These are phyloP conservation scores for Cutaneotrichosporon sp. DNA, from an alignment of 1,284 basidiomycete genomes.

Conservation along the genomic window DNA sequence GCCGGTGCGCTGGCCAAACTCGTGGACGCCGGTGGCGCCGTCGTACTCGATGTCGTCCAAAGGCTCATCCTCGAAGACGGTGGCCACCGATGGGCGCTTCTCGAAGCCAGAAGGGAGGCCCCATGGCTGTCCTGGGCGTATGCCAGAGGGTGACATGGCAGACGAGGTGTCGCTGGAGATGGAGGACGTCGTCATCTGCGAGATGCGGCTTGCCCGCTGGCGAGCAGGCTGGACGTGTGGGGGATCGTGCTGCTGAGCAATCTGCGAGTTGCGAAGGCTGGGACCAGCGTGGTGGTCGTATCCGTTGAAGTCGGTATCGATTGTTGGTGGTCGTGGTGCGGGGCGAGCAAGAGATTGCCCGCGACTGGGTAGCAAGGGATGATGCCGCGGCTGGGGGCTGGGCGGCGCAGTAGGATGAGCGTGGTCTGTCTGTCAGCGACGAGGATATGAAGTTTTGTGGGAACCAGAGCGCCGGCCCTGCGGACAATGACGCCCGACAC, in stretches of 20 bases:
- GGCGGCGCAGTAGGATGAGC: neutral
- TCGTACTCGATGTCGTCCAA: constrained; percentile 6
- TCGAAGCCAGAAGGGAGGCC: neutral
- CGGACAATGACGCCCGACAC: neutral
- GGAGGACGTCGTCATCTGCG: constrained; percentile 9
- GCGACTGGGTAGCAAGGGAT: neutral
- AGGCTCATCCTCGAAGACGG: constrained; percentile 21
- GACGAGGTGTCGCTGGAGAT: constrained; percentile 5
- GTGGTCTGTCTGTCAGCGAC: neutral
- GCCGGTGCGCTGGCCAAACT: neutral
- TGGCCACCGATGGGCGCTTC: constrained; percentile 16
- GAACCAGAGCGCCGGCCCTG: neutral
- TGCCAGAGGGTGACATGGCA: neutral
- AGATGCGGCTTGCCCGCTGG: neutral
- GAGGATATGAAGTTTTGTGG: neutral
- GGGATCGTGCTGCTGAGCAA: neutral
- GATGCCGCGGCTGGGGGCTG: neutral
- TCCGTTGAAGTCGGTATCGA: neutral
- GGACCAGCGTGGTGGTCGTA: neutral
- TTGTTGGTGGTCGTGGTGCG: neutral
- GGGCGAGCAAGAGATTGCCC: neutral
- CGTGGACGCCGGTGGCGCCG: neutral
- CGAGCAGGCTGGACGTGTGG: neutral
- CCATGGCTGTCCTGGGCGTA: constrained; percentile 1
- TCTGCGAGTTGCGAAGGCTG: neutral